These are phyloP conservation scores for Arthrobotrys entomopaga DNA, from an alignment of 2,329 filamentous ascomycete species.

Conservation along the genomic window DNA sequence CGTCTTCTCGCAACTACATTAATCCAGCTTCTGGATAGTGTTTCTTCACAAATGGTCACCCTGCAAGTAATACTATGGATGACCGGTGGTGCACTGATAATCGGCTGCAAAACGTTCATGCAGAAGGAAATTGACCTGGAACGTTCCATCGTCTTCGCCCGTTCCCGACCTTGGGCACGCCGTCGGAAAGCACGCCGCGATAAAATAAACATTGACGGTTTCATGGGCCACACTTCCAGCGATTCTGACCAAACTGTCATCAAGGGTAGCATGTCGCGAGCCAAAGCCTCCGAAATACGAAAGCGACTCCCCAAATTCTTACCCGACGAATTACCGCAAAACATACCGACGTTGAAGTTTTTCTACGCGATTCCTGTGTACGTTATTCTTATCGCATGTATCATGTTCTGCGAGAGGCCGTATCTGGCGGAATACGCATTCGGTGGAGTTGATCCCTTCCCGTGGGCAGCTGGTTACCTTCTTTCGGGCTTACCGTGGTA, in stretches of 20 bases:
- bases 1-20: constrained; percentile 85
- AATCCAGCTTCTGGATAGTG: constrained; percentile 81
- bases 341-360: constrained; percentile 83
- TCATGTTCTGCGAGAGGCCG: constrained; percentile 76
- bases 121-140: constrained; percentile 86
- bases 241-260: constrained; percentile 68
- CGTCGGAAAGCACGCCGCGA: constrained; percentile 61
- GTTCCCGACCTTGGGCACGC: constrained; percentile 63
- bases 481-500: constrained; percentile 80
- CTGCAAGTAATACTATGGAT: constrained; percentile 86
- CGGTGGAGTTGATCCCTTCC: constrained; percentile 79
- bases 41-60: constrained; percentile 83
- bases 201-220: constrained; percentile 58
- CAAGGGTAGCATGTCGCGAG: constrained; percentile 60
- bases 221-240: constrained; percentile 58
- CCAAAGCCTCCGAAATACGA: constrained; percentile 61
- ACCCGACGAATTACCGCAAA: constrained; percentile 78
- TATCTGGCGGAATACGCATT: constrained; percentile 77
- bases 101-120: constrained; percentile 78
- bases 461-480: constrained; percentile 91
- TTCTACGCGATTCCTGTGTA: constrained; percentile 85
- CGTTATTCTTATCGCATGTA: constrained; percentile 70
- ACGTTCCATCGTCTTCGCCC: constrained; percentile 71
- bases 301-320: constrained; percentile 71
- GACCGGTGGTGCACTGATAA: constrained; percentile 79